These are phyloP conservation scores for Xylaria intraflava DNA, from an alignment of 495 filamentous ascomycete genomes.

Conservation along the genomic window DNA sequence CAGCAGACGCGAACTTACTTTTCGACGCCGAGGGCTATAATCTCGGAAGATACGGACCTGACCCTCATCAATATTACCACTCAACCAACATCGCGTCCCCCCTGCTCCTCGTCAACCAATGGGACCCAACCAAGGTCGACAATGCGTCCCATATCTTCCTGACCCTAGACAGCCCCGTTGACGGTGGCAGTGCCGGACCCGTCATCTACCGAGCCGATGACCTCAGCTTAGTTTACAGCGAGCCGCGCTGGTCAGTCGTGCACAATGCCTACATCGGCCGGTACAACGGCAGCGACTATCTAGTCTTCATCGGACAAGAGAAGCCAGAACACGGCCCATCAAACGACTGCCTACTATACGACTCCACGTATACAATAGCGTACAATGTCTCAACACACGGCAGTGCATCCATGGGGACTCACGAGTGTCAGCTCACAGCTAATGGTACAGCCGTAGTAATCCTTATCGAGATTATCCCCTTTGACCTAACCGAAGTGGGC, in stretches of 20 bases:
- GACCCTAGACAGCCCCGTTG: neutral
- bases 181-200: neutral
- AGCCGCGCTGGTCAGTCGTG: conserved; percentile 1
- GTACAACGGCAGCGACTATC: conserved; percentile 1
- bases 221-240: conserved; percentile 15
- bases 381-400: conserved; percentile 10
- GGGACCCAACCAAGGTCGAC: conserved; percentile 5
- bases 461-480: conserved; percentile 8
- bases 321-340: neutral
- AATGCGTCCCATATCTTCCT: conserved; percentile 11
- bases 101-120: conserved; percentile 13
- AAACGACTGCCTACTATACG: conserved; percentile 12
- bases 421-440: conserved; percentile 16
- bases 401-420: conserved; percentile 5
- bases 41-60: conserved; percentile 4
- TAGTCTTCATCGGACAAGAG: conserved; percentile 4
- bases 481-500: conserved; percentile 8
- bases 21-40: conserved; percentile 7
- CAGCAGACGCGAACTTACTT: conserved; percentile 1
- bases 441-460: conserved; percentile 9
- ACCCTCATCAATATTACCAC: conserved; percentile 12
- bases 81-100: conserved; percentile 8
- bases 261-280: conserved; percentile 1
- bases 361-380: conserved; percentile 13
- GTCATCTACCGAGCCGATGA: conserved; percentile 15